phyloP scores from a whole-genome alignment of 2,329 filamentous ascomycete species.

The Tolypocladium tundrense region DNA sequence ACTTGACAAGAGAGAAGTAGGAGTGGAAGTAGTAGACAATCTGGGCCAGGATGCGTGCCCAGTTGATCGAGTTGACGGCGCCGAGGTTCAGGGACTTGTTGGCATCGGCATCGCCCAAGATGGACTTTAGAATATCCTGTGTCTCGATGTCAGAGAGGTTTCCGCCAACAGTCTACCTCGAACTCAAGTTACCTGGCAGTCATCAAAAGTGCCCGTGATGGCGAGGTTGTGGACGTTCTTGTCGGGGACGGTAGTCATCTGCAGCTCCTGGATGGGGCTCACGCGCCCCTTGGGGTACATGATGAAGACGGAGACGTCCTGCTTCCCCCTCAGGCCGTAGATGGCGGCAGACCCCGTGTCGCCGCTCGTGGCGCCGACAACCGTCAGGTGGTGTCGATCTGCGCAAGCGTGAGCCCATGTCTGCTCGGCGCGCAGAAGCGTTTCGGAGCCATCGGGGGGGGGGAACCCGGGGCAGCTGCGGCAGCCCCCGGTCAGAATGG shows the following conservation, averaged over 20 bases:
- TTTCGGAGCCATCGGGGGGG: neutral
- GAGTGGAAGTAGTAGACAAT: slow-evolving; percentile 96
- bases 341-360: slow-evolving; percentile 93
- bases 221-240: slow-evolving; percentile 87
- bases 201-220: slow-evolving; percentile 86
- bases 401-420: slow-evolving; percentile 16
- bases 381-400: slow-evolving; percentile 70
- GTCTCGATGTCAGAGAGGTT: slow-evolving; percentile 38
- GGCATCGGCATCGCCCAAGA: slow-evolving; percentile 78
- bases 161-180: slow-evolving; percentile 68
- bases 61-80: slow-evolving; percentile 96
- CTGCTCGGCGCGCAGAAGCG: neutral
- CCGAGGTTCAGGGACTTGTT: slow-evolving; percentile 77
- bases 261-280: slow-evolving; percentile 84
- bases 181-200: slow-evolving; percentile 73
- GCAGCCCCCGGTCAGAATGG: neutral
- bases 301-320: slow-evolving; percentile 94
- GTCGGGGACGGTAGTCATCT: slow-evolving; percentile 93
- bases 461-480: neutral
- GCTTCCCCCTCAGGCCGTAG: slow-evolving; percentile 88
- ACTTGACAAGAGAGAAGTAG: slow-evolving; percentile 70
- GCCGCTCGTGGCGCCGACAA: slow-evolving; percentile 78
- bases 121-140: slow-evolving; percentile 81
- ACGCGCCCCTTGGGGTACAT: slow-evolving; percentile 86
- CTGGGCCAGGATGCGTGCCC: slow-evolving; percentile 87